Conservation (phyloP, 176 grass and related monocot species). For the Puya raimondii region DNA sequence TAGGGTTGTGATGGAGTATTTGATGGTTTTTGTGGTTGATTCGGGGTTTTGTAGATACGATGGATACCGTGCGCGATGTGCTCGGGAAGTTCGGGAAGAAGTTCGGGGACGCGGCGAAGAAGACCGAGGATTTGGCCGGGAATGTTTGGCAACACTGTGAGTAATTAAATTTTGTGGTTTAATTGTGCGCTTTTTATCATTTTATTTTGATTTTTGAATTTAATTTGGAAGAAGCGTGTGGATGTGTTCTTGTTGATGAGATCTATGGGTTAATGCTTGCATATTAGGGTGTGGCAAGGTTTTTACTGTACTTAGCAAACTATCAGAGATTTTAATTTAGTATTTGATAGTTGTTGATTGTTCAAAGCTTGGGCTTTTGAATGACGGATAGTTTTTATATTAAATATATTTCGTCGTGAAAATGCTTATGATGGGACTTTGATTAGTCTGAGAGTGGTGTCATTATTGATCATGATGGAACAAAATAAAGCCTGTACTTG, state of each 20-base stretch:
- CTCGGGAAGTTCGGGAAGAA: slow-evolving; percentile 81
- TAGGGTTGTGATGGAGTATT: background rate
- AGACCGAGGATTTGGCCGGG: slow-evolving; percentile 78
- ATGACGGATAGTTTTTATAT: no score
- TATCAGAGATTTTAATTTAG: background rate
- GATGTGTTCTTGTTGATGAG: background rate
- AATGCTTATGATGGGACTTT: no score
- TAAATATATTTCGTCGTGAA: no score
- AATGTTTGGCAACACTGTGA: slow-evolving; percentile 96
- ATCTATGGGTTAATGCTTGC: background rate
- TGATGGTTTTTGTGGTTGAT: background rate
- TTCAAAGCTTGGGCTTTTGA: no score
- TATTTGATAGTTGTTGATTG: no score
- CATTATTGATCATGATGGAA: no score
- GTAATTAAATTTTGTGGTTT: slow-evolving; percentile 3
- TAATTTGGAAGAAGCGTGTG: background rate
- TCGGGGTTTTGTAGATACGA: slow-evolving; percentile 37
- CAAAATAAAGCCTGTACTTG: no score
- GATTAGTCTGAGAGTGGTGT: no score
- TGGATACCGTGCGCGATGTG: slow-evolving; percentile 73
- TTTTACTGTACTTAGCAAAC: background rate
- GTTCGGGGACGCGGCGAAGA: slow-evolving; percentile 74
- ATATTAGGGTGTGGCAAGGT: background rate
- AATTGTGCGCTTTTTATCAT: background rate
- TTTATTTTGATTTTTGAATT: background rate